Percentiles rank a stretch among this genome's conserved stretches.
phyloP scores from a whole-genome alignment of 495 filamentous ascomycete species.

The Platismatia glauca region DNA sequence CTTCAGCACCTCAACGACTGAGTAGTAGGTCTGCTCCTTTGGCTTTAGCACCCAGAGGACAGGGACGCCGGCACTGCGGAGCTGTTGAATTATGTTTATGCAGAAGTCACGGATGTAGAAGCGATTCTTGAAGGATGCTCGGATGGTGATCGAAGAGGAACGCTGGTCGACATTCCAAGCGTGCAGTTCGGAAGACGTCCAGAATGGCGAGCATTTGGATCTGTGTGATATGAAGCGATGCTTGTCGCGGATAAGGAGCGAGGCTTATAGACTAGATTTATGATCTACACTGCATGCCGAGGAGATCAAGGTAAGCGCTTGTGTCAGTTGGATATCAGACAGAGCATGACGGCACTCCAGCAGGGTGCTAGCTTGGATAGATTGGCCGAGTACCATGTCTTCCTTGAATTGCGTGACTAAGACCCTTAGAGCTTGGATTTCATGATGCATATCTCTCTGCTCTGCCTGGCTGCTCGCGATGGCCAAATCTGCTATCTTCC shows the following conservation, averaged over 20 bases:
- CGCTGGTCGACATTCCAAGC: not conserved
- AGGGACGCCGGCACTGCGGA: not conserved
- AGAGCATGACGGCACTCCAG: not conserved
- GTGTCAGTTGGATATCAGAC: not conserved
- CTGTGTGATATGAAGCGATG: not conserved
- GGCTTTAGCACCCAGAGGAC: not conserved
- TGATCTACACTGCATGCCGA: not conserved
- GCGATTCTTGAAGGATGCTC: not conserved
- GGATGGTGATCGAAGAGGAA: not conserved
- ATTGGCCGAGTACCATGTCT: not conserved
- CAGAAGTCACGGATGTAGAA: slow-evolving; percentile 7
- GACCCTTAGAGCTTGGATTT: not conserved
- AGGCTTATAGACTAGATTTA: not conserved
- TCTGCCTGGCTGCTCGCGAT: slow-evolving; percentile 10
- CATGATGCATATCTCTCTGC: slow-evolving; percentile 16
- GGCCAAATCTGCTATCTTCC: slow-evolving; percentile 11
- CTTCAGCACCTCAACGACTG: not conserved
- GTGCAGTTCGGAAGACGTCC: not conserved
- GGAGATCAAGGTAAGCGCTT: slow-evolving; percentile 1
- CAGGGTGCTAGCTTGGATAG: not conserved
- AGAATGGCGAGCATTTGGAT: not conserved
- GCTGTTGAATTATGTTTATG: not conserved
- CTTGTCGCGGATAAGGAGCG: not conserved
- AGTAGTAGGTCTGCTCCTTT: not conserved
- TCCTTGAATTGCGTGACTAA: not conserved